Conservation (phyloP, 495 filamentous ascomycete genomes). For the Hamigera avellanea region DNA sequence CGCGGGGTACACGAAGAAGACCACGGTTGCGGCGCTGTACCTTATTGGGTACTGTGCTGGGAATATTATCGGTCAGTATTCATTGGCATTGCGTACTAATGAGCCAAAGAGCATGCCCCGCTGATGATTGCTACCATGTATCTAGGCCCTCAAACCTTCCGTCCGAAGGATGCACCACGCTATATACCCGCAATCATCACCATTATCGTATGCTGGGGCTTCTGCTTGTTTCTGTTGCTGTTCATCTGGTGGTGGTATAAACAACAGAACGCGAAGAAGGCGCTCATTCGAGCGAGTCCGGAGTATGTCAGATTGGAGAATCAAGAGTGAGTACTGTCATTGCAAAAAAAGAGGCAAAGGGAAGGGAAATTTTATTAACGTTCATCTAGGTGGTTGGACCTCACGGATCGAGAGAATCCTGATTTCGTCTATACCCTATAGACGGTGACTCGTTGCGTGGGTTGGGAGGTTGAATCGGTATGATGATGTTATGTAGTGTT, state of each 20-base stretch:
- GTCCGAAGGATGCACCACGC: conserved; percentile 42
- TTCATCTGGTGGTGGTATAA: conserved; percentile 55
- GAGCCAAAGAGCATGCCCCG: no score
- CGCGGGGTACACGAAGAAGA: conserved; percentile 67
- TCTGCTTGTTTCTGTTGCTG: conserved; percentile 41
- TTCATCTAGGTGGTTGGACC: conserved; percentile 33
- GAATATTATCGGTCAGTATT: conserved; percentile 39
- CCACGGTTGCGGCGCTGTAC: conserved; percentile 57
- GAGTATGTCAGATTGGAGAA: conserved; percentile 56
- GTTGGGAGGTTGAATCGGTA: not conserved
- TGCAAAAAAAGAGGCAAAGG: not conserved
- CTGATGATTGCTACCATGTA: no score
- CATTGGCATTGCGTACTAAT: no score
- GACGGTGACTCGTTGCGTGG: conserved; percentile 14
- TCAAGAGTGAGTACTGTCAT: conserved; percentile 39
- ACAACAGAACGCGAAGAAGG: conserved; percentile 50
- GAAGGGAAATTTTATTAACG: no score
- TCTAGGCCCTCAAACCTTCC: conserved; percentile 47
- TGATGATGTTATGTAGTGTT: no score
- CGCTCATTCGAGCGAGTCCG: conserved; percentile 35
- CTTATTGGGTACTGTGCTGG: conserved; percentile 56
- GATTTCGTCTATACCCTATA: conserved; percentile 27
- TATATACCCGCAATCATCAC: conserved; percentile 61
- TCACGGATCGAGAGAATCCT: conserved; percentile 40
- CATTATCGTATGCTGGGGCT: conserved; percentile 51